These are phyloP conservation scores for Stylonectria norvegica DNA, from an alignment of 2,329 filamentous ascomycete genomes.

Conservation along the genomic window DNA sequence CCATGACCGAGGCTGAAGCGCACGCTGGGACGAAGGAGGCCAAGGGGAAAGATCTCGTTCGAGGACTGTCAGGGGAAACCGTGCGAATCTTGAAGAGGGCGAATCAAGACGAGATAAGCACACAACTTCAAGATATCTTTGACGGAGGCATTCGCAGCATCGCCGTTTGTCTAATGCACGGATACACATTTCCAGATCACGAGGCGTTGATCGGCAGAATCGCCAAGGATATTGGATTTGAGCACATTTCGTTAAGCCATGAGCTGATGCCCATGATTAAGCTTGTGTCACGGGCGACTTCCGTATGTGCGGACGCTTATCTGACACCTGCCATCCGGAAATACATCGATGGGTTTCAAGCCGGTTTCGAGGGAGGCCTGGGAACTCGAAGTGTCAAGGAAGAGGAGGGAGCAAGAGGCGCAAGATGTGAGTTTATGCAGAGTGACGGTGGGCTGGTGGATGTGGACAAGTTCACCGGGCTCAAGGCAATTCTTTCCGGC, in stretches of 20 bases:
- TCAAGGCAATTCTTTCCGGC: conserved; percentile 82
- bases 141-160: conserved; percentile 71
- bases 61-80: conserved; percentile 65
- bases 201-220: conserved; percentile 74
- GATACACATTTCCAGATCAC: conserved; percentile 85
- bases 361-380: conserved; percentile 76
- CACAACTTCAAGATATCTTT: conserved; percentile 61
- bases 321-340: conserved; percentile 42
- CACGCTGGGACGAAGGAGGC: conserved; percentile 47
- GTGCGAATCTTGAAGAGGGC: conserved; percentile 64
- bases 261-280: conserved; percentile 45
- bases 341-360: conserved; percentile 68
- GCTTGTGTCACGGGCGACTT: conserved; percentile 40
- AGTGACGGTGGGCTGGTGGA: conserved; percentile 73
- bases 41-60: conserved; percentile 57
- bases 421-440: conserved; percentile 94
- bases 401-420: conserved; percentile 61
- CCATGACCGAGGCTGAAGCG: conserved; percentile 51
- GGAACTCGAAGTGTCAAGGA: conserved; percentile 71
- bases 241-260: conserved; percentile 64
- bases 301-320: conserved; percentile 43
- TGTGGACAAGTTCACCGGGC: conserved; percentile 76
- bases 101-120: conserved; percentile 49
- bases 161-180: conserved; percentile 88
- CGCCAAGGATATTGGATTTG: conserved; percentile 69